A percentile compares a stretch with the other conserved stretches of the same genome.
Conservation (phyloP, 2,329 filamentous ascomycete genomes). For the Penicillium digitatum region DNA sequence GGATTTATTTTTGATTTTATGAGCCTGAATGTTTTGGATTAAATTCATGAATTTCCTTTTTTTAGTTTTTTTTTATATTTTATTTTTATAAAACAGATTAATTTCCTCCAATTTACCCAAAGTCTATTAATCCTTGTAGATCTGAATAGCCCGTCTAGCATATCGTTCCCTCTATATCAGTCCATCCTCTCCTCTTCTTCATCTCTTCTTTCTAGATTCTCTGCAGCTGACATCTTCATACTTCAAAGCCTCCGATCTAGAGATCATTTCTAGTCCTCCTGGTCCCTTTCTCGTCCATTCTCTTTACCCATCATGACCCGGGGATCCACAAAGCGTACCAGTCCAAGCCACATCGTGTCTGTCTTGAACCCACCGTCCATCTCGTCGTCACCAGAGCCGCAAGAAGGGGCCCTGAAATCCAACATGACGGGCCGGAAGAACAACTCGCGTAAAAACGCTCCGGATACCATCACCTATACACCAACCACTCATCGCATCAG, state of each 20-base stretch:
- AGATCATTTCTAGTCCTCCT: too few relatives aligned
- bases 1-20: conserved; percentile 12
- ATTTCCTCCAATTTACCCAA: conserved; percentile 15
- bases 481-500: conserved; percentile 50
- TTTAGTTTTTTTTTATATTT: conserved; percentile 1
- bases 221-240: conserved; percentile 6
- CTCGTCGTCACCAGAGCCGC: conserved; percentile 19
- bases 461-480: conserved; percentile 44
- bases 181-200: conserved; percentile 22
- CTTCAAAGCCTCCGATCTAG: conserved; percentile 9
- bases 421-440: conserved; percentile 22
- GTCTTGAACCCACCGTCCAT: conserved; percentile 20
- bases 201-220: conserved; percentile 15
- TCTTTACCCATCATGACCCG: conserved; percentile 21
- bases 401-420: conserved; percentile 8
- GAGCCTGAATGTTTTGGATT: conserved; percentile 7
- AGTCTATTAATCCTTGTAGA: conserved; percentile 23
- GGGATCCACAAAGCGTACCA: conserved; percentile 22
- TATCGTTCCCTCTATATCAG: conserved; percentile 25
- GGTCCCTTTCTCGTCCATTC: not conserved
- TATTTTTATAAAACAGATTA: conserved; percentile 6
- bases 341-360: conserved; percentile 20
- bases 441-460: conserved; percentile 31
- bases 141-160: conserved; percentile 18
- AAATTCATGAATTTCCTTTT: conserved; percentile 1